phyloP scores from a whole-genome alignment of 1,284 basidiomycete species.

The Puccinia coronata region DNA sequence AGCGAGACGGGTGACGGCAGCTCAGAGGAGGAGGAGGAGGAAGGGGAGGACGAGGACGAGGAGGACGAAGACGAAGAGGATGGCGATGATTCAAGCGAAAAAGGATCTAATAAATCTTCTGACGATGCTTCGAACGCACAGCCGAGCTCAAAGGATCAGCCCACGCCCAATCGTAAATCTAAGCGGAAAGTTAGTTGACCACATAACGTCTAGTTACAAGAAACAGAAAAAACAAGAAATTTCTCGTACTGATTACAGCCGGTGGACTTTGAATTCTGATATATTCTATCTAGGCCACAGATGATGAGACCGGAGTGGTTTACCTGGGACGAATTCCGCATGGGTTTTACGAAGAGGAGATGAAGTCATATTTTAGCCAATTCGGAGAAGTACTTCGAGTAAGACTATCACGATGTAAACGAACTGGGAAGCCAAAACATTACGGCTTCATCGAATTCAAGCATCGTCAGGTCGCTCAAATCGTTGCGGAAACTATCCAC shows the following conservation, averaged over 20 bases:
- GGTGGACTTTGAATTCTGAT: background rate
- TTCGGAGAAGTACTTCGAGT: constrained; percentile 89
- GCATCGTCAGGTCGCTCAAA: constrained; percentile 82
- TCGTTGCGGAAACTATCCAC: constrained; percentile 98
- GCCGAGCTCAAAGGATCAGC: background rate
- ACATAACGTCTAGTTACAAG: background rate
- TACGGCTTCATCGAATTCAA: constrained; percentile 96
- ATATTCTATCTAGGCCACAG: constrained; percentile 54
- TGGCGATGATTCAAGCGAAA: constrained; percentile 79
- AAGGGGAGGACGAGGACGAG: constrained; percentile 66
- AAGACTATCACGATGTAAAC: constrained; percentile 73
- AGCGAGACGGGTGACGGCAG: constrained; percentile 63
- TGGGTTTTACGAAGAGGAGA: constrained; percentile 94
- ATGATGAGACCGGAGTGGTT: constrained; percentile 75
- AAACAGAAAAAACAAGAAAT: constrained; percentile 36
- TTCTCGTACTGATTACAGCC: constrained; percentile 14
- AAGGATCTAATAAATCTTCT: background rate
- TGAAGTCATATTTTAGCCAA: constrained; percentile 88
- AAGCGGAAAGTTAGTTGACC: constrained; percentile 28
- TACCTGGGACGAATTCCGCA: constrained; percentile 90
- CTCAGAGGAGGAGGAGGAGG: constrained; percentile 77
- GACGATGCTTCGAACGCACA: background rate
- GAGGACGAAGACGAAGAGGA: constrained; percentile 72
- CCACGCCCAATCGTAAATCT: background rate
- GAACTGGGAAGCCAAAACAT: constrained; percentile 94